A percentile compares a stretch with the other conserved stretches of the same genome.
These are phyloP conservation scores for Talaromyces piceae DNA, from an alignment of 2,329 filamentous ascomycete genomes.

Conservation along the genomic window DNA sequence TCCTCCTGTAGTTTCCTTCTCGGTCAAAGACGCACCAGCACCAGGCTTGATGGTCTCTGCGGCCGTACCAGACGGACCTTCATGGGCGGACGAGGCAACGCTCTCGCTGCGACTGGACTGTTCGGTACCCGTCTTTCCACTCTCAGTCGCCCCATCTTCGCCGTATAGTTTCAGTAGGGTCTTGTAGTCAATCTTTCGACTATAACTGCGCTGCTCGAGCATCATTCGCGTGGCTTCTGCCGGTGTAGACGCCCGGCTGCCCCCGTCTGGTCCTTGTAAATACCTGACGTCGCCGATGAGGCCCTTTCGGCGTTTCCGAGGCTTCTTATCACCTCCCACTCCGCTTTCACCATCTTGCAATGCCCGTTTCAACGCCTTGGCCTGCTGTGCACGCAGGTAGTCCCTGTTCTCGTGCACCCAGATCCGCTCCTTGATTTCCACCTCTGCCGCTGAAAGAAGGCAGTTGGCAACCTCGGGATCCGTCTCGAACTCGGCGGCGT, in stretches of 20 bases:
- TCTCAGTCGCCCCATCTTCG: constrained; percentile 25
- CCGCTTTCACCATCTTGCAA: constrained; percentile 45
- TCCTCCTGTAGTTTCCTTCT: constrained; percentile 2
- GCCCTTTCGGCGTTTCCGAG: constrained; percentile 43
- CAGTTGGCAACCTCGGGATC: constrained; percentile 83
- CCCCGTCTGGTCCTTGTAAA: constrained; percentile 51
- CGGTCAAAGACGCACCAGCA: constrained; percentile 14
- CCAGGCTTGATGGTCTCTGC: constrained; percentile 20
- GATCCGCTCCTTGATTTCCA: constrained; percentile 76
- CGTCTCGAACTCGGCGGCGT: constrained; percentile 76
- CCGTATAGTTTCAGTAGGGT: constrained; percentile 33
- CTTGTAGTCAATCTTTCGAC: constrained; percentile 66
- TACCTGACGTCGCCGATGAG: constrained; percentile 42
- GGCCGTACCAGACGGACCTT: not conserved
- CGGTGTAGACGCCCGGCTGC: constrained; percentile 59
- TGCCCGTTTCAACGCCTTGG: constrained; percentile 70
- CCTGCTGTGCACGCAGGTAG: constrained; percentile 79
- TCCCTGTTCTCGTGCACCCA: constrained; percentile 96
- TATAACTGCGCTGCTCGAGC: constrained; percentile 60
- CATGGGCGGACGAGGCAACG: constrained; percentile 16
- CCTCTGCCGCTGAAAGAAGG: constrained; percentile 64
- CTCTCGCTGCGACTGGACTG: constrained; percentile 28
- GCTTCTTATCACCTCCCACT: constrained; percentile 29
- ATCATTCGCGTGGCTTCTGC: constrained; percentile 63
- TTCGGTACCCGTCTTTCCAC: constrained; percentile 21